Evolutionary conservation across 805 yeast species (phyloP).

Genomic region (Nakazawaea wickerhamii): DNA sequence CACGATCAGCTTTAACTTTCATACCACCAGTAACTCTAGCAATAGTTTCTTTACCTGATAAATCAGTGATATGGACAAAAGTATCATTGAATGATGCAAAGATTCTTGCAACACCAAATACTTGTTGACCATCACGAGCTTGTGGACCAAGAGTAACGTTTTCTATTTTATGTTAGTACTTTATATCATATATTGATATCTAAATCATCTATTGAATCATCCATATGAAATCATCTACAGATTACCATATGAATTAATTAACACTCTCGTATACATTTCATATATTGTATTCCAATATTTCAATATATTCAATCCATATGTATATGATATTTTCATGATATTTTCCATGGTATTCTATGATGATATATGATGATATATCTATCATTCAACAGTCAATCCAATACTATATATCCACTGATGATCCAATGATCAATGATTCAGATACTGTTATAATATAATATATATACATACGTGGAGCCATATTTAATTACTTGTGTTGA

Average conservation of each 20-base stretch:
- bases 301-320: no score
- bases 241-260: no score
- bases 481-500: conserved; percentile 17
- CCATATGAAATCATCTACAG: not conserved
- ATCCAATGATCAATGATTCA: not conserved
- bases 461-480: conserved; percentile 32
- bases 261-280: no score
- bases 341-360: no score
- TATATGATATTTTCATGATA: no score
- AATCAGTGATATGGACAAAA: conserved; percentile 98
- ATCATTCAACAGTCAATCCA: no score
- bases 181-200: not conserved
- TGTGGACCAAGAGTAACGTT: conserved; percentile 73
- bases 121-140: conserved; percentile 96
- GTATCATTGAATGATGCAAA: conserved; percentile 99
- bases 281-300: no score
- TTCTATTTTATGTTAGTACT: conserved; percentile 27
- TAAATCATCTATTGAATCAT: not conserved
- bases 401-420: no score
- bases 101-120: conserved; percentile 99
- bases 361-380: no score
- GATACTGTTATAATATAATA: not conserved
- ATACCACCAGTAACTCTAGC: conserved; percentile 99
- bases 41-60: conserved; percentile 99
- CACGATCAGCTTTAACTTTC: conserved; percentile 99